Conservation (phyloP, 2,329 filamentous ascomycete species). For the Phyllosticta ampelicida region DNA sequence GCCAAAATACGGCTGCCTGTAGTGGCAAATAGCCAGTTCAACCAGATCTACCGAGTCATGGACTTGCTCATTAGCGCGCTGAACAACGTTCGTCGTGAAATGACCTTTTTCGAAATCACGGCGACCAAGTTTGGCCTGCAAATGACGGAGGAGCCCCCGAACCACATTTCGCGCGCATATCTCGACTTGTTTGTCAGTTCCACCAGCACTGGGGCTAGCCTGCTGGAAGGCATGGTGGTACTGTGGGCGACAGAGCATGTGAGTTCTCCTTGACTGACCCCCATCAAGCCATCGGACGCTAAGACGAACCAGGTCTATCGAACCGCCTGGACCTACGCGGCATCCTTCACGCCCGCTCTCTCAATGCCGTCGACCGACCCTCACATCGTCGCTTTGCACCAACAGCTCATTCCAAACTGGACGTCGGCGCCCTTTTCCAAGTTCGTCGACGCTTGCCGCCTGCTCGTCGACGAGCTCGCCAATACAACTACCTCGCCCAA, state of each 20-base stretch:
- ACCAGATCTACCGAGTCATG: constrained; percentile 46
- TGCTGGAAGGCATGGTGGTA: constrained; percentile 61
- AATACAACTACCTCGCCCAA: constrained; percentile 37
- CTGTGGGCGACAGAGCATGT: constrained; percentile 66
- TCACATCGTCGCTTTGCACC: constrained; percentile 39
- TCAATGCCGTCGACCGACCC: constrained; percentile 28
- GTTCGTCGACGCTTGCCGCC: constrained; percentile 39
- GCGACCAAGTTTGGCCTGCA: constrained; percentile 49
- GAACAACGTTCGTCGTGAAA: constrained; percentile 55
- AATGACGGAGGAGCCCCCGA: constrained; percentile 35
- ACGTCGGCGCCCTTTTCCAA: constrained; percentile 39
- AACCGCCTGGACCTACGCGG: constrained; percentile 38
- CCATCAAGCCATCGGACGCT: neutral
- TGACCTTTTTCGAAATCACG: constrained; percentile 56
- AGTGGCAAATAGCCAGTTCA: constrained; percentile 31
- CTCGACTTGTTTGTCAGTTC: constrained; percentile 51
- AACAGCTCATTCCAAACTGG: constrained; percentile 42
- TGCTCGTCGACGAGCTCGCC: constrained; percentile 40
- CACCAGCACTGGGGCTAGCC: constrained; percentile 37
- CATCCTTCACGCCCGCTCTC: constrained; percentile 31
- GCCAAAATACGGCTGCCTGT: constrained; percentile 48
- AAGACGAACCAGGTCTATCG: constrained; percentile 29
- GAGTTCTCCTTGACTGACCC: constrained; percentile 13
- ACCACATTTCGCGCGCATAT: constrained; percentile 42
- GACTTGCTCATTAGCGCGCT: constrained; percentile 54